Evolutionary conservation across 2,329 filamentous ascomycete genomes (phyloP).

Genomic region (Juglanconis sp.): DNA sequence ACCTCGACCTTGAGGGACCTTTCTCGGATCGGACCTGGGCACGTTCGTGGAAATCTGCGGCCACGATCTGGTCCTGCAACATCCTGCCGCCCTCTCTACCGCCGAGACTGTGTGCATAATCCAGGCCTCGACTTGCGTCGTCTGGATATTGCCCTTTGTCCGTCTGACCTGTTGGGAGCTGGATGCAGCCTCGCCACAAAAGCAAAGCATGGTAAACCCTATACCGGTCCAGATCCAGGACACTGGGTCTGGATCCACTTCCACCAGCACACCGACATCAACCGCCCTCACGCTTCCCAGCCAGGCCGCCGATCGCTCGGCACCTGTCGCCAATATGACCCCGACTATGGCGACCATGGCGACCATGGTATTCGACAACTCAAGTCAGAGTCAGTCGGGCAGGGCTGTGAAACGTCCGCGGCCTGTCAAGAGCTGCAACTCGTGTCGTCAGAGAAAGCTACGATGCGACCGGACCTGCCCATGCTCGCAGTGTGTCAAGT

Average conservation of each 20-base stretch:
- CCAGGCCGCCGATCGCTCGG: slow-evolving; percentile 11
- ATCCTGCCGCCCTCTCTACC: too few relatives aligned
- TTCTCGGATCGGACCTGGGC: background rate
- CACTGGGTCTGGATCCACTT: slow-evolving; percentile 14
- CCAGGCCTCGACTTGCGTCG: background rate
- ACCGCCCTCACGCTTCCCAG: slow-evolving; percentile 2
- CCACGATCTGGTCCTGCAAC: too few relatives aligned
- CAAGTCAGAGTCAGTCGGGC: slow-evolving; percentile 3
- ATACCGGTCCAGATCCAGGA: slow-evolving; percentile 11
- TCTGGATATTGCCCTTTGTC: background rate
- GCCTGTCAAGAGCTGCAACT: slow-evolving; percentile 54
- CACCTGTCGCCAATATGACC: slow-evolving; percentile 15
- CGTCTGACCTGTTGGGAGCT: background rate
- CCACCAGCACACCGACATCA: slow-evolving; percentile 11
- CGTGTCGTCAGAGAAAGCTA: slow-evolving; percentile 56
- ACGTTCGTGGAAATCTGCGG: too few relatives aligned
- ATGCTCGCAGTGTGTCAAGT: slow-evolving; percentile 57
- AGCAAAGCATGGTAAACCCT: slow-evolving; percentile 11
- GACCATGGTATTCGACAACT: slow-evolving; percentile 20
- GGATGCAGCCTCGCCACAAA: slow-evolving; percentile 11
- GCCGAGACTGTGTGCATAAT: background rate
- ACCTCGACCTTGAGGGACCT: background rate
- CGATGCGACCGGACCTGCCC: slow-evolving; percentile 54
- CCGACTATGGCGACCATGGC: slow-evolving; percentile 9
- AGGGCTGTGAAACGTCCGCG: slow-evolving; percentile 50